Percentiles rank a stretch among this genome's conserved stretches.
phyloP scores from a whole-genome alignment of 352 stramenopile species.

The Pythium phragmitis region DNA sequence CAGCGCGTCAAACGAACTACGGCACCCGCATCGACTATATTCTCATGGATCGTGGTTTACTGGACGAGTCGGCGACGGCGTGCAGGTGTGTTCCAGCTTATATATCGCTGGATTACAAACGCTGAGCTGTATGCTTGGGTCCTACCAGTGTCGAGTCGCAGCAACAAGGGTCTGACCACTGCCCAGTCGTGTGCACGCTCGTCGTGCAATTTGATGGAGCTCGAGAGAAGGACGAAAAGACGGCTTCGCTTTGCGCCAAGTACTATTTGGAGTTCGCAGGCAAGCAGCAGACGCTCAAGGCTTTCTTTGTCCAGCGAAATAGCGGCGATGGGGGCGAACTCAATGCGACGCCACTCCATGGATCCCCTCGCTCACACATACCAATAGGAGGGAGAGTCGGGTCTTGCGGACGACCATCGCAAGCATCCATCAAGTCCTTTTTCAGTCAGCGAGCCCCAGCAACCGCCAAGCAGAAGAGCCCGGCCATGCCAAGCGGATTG shows the following conservation, averaged over 20 bases:
- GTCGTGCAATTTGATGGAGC: conserved; percentile 35
- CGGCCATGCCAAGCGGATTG: not conserved
- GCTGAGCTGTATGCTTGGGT: not conserved
- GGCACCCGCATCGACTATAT: conserved; percentile 92
- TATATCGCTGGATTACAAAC: not conserved
- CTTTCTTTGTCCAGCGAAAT: conserved; percentile 30
- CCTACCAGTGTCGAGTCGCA: conserved; percentile 37
- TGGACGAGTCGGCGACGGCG: conserved; percentile 39
- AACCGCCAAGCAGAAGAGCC: not conserved
- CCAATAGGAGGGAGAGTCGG: not conserved
- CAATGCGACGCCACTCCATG: not conserved
- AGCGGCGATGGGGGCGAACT: not conserved
- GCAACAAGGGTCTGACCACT: conserved; percentile 76
- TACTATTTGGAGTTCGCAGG: conserved; percentile 77
- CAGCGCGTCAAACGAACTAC: conserved; percentile 88
- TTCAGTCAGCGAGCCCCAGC: not conserved
- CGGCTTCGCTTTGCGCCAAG: conserved; percentile 59
- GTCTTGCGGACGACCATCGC: not conserved
- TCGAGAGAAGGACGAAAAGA: conserved; percentile 19
- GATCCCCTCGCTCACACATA: not conserved
- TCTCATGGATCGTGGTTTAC: conserved; percentile 55
- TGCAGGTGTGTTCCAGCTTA: conserved; percentile 46
- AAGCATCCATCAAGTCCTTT: conserved; percentile 57
- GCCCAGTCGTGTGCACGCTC: conserved; percentile 56
- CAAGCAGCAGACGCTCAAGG: conserved; percentile 67